Evolutionary conservation across 2,329 filamentous ascomycete genomes (phyloP).

Genomic region (Nothophaeocryptopus gaeumannii): DNA sequence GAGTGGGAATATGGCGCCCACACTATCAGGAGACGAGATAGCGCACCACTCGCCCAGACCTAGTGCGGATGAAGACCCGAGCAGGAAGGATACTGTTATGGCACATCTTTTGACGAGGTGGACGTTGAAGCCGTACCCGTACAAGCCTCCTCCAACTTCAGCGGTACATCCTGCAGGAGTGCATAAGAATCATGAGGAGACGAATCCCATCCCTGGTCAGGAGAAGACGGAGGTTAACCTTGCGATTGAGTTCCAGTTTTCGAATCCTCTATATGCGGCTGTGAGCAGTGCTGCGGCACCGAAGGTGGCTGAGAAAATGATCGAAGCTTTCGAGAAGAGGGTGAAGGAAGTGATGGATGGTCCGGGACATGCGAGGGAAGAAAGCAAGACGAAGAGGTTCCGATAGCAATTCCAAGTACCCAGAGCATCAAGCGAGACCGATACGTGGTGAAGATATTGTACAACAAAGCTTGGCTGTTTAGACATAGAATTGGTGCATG

Average conservation of each 20-base stretch:
- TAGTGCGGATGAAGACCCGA: constrained; percentile 38
- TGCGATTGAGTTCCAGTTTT: constrained; percentile 76
- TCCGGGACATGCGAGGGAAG: constrained; percentile 12
- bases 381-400: constrained; percentile 3
- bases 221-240: constrained; percentile 71
- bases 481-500: neutral
- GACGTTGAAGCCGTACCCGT: constrained; percentile 54
- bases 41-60: constrained; percentile 41
- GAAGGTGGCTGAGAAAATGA: constrained; percentile 82
- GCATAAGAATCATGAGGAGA: constrained; percentile 40
- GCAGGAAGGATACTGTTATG: constrained; percentile 50
- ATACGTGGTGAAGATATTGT: neutral
- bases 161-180: constrained; percentile 32
- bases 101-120: constrained; percentile 68
- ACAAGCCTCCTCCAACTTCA: constrained; percentile 45
- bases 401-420: neutral
- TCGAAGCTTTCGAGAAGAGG: constrained; percentile 85
- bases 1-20: constrained; percentile 56
- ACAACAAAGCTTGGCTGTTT: neutral
- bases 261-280: constrained; percentile 81
- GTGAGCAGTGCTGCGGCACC: constrained; percentile 78
- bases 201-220: constrained; percentile 37
- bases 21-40: constrained; percentile 41
- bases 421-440: neutral
- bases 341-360: constrained; percentile 55